Evolutionary conservation across 2,329 filamentous ascomycete genomes (phyloP).

Genomic region (Alternaria rosae): DNA sequence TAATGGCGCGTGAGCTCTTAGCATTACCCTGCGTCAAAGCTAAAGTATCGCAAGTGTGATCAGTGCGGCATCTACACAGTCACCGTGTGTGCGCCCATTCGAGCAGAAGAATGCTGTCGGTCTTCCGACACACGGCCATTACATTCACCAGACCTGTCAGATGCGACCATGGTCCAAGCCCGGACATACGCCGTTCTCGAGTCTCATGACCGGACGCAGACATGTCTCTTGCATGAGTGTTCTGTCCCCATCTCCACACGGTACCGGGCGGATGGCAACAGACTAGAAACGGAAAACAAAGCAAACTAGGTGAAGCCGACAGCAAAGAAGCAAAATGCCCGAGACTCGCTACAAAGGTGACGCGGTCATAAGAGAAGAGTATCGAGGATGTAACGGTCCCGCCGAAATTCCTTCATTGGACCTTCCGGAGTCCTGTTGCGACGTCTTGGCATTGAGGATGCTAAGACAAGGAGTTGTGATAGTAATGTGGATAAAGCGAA

Average conservation of each 20-base stretch:
- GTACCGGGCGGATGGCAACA: background rate
- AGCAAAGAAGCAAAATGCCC: conserved; percentile 9
- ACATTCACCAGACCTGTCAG: background rate
- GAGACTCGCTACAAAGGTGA: background rate
- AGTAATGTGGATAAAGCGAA: conserved; percentile 4
- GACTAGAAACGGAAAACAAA: background rate
- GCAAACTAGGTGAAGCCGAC: background rate
- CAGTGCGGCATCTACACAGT: background rate
- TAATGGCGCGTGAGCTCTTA: background rate
- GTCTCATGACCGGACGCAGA: background rate
- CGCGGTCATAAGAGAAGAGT: background rate
- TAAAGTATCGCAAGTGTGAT: background rate
- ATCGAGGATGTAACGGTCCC: conserved; percentile 7
- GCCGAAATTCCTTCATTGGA: conserved; percentile 1
- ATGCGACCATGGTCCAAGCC: background rate
- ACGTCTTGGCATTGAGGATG: background rate
- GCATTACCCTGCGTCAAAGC: background rate
- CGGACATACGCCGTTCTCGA: background rate
- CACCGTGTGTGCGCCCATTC: background rate
- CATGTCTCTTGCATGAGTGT: background rate
- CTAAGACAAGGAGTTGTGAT: conserved; percentile 8
- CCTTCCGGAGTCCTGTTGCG: background rate
- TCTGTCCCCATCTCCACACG: background rate
- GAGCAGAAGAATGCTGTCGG: background rate
- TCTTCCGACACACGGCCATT: background rate